These are phyloP conservation scores for Nakazawaea holstii DNA, from an alignment of 805 yeast genomes.

Conservation along the genomic window DNA sequence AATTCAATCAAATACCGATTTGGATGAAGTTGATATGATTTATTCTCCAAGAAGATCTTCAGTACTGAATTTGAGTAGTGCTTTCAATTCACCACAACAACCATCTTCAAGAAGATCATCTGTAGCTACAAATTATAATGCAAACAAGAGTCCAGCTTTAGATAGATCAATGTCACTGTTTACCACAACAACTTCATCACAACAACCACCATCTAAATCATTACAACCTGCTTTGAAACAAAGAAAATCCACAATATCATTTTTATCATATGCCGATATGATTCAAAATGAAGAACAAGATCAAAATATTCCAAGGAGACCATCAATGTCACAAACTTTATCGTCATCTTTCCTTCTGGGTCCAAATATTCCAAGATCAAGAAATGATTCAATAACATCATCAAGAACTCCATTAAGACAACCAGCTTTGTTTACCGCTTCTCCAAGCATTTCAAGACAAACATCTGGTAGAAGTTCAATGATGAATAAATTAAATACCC, in stretches of 20 bases:
- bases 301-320: constrained; percentile 46
- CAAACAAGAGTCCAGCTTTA: constrained; percentile 11
- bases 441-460: constrained; percentile 7
- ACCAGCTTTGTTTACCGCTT: not conserved
- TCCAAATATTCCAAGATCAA: constrained; percentile 14
- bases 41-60: constrained; percentile 47
- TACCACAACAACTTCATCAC: constrained; percentile 5
- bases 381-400: constrained; percentile 15
- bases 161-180: constrained; percentile 10
- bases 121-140: constrained; percentile 1
- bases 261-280: constrained; percentile 79
- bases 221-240: constrained; percentile 12
- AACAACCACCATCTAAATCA: not conserved
- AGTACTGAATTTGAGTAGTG: constrained; percentile 42
- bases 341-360: constrained; percentile 23
- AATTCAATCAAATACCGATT: constrained; percentile 32
- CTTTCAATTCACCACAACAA: constrained; percentile 12
- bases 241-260: constrained; percentile 35
- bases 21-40: constrained; percentile 44
- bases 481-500: constrained; percentile 2
- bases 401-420: constrained; percentile 8
- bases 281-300: constrained; percentile 58
- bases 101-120: constrained; percentile 9
- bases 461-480: constrained; percentile 5
- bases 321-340: constrained; percentile 41